Percentiles rank a stretch among this genome's conserved stretches.
These are phyloP conservation scores for Sanghuangporus weigelae DNA, from an alignment of 1,284 basidiomycete species.

Conservation along the genomic window DNA sequence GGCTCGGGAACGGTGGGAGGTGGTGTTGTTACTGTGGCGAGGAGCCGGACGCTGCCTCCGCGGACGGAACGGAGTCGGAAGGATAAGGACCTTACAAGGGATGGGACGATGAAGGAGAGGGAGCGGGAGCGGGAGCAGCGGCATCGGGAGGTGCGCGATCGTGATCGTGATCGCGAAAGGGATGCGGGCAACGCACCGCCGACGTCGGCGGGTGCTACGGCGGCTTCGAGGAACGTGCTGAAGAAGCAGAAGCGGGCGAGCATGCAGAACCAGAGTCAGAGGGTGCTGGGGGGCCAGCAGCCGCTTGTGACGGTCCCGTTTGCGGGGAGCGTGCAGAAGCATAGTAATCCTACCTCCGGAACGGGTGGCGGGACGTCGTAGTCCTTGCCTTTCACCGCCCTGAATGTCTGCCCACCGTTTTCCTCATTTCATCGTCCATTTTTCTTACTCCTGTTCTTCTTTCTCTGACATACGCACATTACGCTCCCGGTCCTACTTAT, in stretches of 20 bases:
- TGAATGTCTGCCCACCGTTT: not conserved
- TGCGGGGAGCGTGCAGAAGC: not conserved
- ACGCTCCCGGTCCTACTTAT: too few species aligned
- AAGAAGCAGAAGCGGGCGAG: slow-evolving; percentile 18
- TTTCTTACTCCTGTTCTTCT: too few species aligned
- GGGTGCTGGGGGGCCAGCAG: not conserved
- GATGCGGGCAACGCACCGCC: not conserved
- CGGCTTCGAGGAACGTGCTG: slow-evolving; percentile 8
- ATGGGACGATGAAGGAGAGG: not conserved
- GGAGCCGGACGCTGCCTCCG: slow-evolving; percentile 60
- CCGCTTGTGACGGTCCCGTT: not conserved
- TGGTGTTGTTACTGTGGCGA: slow-evolving; percentile 37
- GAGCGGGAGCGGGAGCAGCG: slow-evolving; percentile 3
- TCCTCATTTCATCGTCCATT: too few species aligned
- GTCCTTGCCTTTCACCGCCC: not conserved
- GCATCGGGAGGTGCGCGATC: not conserved
- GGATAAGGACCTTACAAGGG: slow-evolving; percentile 11
- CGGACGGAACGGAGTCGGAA: slow-evolving; percentile 19
- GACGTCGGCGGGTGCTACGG: not conserved
- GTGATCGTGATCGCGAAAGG: not conserved
- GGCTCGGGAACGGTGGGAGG: slow-evolving; percentile 18
- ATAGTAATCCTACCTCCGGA: not conserved
- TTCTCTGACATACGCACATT: too few species aligned
- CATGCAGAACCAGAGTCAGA: slow-evolving; percentile 8
- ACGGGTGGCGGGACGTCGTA: slow-evolving; percentile 3